Evolutionary conservation across 2,329 filamentous ascomycete species (phyloP).

Genomic region (Hymenoscyphus infarciens): DNA sequence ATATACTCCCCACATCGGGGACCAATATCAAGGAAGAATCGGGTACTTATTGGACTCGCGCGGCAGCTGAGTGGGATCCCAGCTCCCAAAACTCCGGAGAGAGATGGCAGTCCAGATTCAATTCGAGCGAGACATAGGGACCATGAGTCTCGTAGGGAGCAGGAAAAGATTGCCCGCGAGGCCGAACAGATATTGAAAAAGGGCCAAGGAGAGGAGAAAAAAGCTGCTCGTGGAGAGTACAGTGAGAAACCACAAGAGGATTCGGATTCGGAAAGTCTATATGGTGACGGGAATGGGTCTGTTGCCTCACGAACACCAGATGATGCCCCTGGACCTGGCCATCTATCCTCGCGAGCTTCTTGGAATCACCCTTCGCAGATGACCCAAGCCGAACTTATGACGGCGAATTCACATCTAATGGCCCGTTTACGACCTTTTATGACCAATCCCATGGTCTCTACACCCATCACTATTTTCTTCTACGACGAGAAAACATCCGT

Average conservation of each 20-base stretch:
- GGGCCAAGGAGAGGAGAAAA: conserved; percentile 67
- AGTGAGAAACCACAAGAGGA: conserved; percentile 59
- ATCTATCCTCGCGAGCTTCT: conserved; percentile 43
- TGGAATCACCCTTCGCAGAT: conserved; percentile 52
- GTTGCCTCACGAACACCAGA: conserved; percentile 27
- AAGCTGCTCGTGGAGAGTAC: conserved; percentile 68
- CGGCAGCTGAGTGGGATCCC: conserved; percentile 85
- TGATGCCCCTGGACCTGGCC: conserved; percentile 32
- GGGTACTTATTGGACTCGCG: conserved; percentile 81
- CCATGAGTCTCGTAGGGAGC: conserved; percentile 50
- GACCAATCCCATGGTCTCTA: conserved; percentile 72
- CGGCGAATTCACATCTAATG: conserved; percentile 85
- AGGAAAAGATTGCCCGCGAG: conserved; percentile 67
- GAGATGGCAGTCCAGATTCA: conserved; percentile 31
- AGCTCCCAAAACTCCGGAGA: conserved; percentile 35
- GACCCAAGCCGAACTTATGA: conserved; percentile 68
- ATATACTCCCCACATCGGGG: conserved; percentile 83
- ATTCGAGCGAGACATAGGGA: conserved; percentile 38
- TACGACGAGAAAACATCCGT: conserved; percentile 82
- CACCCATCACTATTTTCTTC: conserved; percentile 88
- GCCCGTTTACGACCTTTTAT: conserved; percentile 85
- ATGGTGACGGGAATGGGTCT: conserved; percentile 23
- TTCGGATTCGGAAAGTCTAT: conserved; percentile 37
- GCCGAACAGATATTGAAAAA: conserved; percentile 71
- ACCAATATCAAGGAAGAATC: conserved; percentile 81